Evolutionary conservation across 345 rosid genomes (phyloP), one percentile per base, ranked within the genome.

Genomic region (Moringa oleifera): DNA sequence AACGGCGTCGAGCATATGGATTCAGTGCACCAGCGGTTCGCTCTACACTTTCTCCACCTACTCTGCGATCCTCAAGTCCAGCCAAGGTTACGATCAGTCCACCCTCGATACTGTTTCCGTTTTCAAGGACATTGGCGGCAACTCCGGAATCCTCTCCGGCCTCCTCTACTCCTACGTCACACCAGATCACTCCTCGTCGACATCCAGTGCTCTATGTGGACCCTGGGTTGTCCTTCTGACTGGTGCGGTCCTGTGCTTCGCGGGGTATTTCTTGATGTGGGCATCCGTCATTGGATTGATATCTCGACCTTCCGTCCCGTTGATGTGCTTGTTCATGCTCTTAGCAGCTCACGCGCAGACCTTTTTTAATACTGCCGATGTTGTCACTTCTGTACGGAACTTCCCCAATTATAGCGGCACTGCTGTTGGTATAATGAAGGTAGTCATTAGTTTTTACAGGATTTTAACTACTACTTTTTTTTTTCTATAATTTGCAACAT

Each of bases 61-160:
- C 74, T 92, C 97, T 41, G 63, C 93, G 6, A 25, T 62, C 55
- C 85, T 92, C 59, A 92, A 92, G 76, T 81, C 94, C 55, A 75
- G 79, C 45, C 98, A 92, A 70, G 70, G 58, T 61, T 87, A 89
- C 82, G 84, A 87, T 68, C 98, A 89, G 70, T 83, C 87, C 16
- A 92, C 98, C 7, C 98, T 92, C 66, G 98, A 92, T 79, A 89
- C 89, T 73, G 85, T 92, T 74, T 92, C 96, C 50, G 98, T 92
- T 76, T 89, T 87, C 80, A 92, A 92, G 51, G 95, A 92, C 78
- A 89, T 92, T 75, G 96, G 98, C 20, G 93, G 93, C 47, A 89
- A 89, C 85, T 78, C 73, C 74, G 98, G 95, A 5, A 49, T 85
- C 80, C 74, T 89, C 58, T 82, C 96, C 18, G 98, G 98, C 24